phyloP scores from a whole-genome alignment of 2,329 filamentous ascomycete species.

The Thermoascus crustaceus region DNA sequence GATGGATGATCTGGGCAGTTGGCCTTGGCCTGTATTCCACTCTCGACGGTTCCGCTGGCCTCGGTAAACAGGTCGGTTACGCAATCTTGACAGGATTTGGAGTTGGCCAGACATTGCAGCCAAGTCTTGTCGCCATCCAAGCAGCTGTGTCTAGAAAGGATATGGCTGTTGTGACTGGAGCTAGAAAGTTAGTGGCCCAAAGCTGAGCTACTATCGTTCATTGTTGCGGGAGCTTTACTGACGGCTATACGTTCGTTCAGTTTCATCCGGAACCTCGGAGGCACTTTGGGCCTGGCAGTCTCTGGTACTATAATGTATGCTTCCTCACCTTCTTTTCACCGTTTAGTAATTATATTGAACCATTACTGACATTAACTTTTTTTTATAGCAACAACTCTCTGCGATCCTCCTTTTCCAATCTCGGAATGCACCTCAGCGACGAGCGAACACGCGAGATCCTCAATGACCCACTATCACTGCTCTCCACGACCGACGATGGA shows the following conservation, averaged over 20 bases:
- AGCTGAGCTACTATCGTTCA: background rate
- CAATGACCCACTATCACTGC: constrained; percentile 21
- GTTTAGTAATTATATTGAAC: no score
- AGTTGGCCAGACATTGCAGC: constrained; percentile 3
- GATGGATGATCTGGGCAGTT: constrained; percentile 46
- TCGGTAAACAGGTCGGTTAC: constrained; percentile 50
- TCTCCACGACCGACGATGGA: constrained; percentile 16
- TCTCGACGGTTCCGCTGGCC: constrained; percentile 38
- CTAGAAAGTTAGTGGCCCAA: background rate
- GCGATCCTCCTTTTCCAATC: constrained; percentile 14
- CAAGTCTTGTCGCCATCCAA: constrained; percentile 3
- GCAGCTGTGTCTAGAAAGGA: constrained; percentile 3
- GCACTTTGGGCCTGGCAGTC: constrained; percentile 33
- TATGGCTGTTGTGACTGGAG: constrained; percentile 1
- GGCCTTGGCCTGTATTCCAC: constrained; percentile 48
- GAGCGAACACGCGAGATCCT: constrained; percentile 19
- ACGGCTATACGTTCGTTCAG: no score
- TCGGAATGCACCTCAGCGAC: constrained; percentile 14
- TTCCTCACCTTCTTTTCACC: no score
- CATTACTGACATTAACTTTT: background rate
- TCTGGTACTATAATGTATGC: constrained; percentile 34
- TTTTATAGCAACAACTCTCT: constrained; percentile 23
- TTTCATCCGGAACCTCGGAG: constrained; percentile 36
- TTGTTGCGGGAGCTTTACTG: no score
- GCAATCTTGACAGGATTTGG: constrained; percentile 45